Base-by-base conservation (phyloP, 2,329 filamentous ascomycete species). In the Monosporascus sp. region DNA sequence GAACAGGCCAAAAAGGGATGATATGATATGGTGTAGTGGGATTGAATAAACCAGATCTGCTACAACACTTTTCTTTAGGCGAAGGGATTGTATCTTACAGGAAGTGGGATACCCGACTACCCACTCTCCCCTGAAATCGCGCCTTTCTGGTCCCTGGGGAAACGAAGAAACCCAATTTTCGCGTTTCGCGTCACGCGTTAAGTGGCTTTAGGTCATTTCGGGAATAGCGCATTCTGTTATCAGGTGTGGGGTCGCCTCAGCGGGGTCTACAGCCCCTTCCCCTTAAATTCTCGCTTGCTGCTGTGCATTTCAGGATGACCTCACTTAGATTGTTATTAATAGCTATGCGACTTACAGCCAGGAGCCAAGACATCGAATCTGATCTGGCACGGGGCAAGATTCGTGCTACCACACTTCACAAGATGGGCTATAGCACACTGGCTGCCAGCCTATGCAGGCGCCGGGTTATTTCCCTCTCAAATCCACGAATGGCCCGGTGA, bases 361-460 rank as follows among this genome's bases (percentile, higher is more conserved):
- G 53, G 55, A 8, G 55, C 55, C 41, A 57, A n/a, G 20, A 48
- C 53, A 25, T 57, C 54, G 6, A 50, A 53, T 45, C 53, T 41
- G 18, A 55, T 55, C 8, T 51, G 45, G n/a, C 55, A 55, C 20
- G 39, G 25, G 3, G 46, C 55, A 14, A 57, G 31, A 15, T 51
- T 55, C 17, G 24, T 25, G 24, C 24, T 25, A 25, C 1, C 24
- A 25, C 6, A 6, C 24, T 25, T 1, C 24, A 6, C 24, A 6
- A 25, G 24, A 25, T 25, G 24, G 24, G 6, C 24, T 25, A 25
- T 25, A 25, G 24, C 24, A 25, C 24, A 25, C 24, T 25, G 24
- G 6, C 24, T 6, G 24, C 24, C 24, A 25, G 6, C 24, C 5
- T 25, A 25, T 25, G 24, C 24, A 25, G 24, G 24, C 24, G 24